phyloP scores from a whole-genome alignment of 2,329 filamentous ascomycete genomes.

The Stagonosporopsis tanaceti region DNA sequence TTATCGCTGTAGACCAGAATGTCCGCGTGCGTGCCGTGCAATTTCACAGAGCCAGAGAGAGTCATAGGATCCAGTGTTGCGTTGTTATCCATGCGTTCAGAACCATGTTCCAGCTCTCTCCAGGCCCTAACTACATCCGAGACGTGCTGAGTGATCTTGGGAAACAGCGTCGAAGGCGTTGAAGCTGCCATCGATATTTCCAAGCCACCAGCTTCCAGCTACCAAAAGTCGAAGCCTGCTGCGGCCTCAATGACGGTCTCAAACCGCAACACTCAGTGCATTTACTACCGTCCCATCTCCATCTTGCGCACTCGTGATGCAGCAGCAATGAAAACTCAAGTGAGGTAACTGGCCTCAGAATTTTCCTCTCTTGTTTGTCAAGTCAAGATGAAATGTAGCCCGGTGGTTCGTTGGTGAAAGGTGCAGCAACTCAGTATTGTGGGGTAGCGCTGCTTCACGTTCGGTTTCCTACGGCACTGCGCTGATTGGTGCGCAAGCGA shows the following conservation, averaged over 20 bases:
- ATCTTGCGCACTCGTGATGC: not conserved
- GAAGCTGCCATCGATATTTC: conserved; percentile 15
- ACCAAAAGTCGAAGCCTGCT: no score
- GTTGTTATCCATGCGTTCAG: conserved; percentile 10
- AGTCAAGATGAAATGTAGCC: not conserved
- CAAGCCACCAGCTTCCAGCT: not conserved
- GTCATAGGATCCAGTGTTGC: conserved; percentile 21
- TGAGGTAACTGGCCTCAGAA: no score
- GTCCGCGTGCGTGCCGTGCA: conserved; percentile 46
- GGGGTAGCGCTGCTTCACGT: not conserved
- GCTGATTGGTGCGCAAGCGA: conserved; percentile 24
- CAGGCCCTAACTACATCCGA: conserved; percentile 27
- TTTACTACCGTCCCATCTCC: not conserved
- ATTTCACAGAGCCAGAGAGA: conserved; percentile 41
- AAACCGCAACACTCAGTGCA: not conserved
- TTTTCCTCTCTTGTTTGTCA: no score
- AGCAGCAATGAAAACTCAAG: not conserved
- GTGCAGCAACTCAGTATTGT: not conserved
- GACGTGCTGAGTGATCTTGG: conserved; percentile 42
- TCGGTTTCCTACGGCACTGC: conserved; percentile 11
- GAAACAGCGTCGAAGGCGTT: conserved; percentile 34
- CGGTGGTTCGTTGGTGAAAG: no score
- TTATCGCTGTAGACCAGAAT: conserved; percentile 35
- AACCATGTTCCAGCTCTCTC: conserved; percentile 18
- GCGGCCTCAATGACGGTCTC: not conserved